Evolutionary conservation across 495 filamentous ascomycete genomes (phyloP).

Genomic region (Penicillium ochrochloron): DNA sequence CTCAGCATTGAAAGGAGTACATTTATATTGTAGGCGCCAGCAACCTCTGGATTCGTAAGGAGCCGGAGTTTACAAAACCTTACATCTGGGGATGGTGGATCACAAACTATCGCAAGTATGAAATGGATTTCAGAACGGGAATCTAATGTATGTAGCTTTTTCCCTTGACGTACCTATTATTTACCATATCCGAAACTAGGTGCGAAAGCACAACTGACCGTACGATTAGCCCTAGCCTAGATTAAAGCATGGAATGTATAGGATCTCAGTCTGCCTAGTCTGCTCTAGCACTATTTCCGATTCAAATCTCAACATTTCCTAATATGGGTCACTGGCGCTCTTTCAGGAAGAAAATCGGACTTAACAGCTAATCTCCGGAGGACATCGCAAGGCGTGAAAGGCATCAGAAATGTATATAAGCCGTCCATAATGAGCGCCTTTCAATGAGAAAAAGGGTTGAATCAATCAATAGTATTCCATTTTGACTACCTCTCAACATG

Average conservation of each 20-base stretch:
- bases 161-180: too few species aligned
- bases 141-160: too few species aligned
- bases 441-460: neutral
- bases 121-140: too few species aligned
- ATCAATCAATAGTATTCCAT: neutral
- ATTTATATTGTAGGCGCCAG: too few species aligned
- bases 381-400: neutral
- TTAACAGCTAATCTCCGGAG: constrained; percentile 5
- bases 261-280: neutral
- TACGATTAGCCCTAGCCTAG: too few species aligned
- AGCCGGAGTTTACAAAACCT: too few species aligned
- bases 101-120: too few species aligned
- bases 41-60: too few species aligned
- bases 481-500: constrained; percentile 2
- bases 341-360: neutral
- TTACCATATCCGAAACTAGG: too few species aligned
- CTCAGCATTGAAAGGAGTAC: too few species aligned
- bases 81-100: too few species aligned
- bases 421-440: neutral
- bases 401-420: neutral
- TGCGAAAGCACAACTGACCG: too few species aligned
- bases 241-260: neutral
- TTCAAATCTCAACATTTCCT: neutral
- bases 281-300: neutral
- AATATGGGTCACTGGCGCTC: neutral